Evolutionary conservation across 345 rosid genomes (phyloP).

Genomic region (Sonneratia caseolaris): DNA sequence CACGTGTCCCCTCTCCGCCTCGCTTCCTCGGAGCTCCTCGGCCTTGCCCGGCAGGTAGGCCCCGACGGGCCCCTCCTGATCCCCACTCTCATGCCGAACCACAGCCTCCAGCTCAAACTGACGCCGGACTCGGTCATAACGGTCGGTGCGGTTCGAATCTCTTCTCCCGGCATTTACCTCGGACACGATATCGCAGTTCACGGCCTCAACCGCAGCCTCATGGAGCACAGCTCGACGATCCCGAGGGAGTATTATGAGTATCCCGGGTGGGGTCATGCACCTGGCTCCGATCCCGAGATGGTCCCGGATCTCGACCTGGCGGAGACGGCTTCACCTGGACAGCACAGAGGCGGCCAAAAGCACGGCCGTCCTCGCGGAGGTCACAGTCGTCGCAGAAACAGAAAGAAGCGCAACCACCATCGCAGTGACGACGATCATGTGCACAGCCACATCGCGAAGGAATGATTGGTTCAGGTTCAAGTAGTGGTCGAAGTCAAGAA

Average conservation of each 20-base stretch:
- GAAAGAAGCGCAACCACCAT: neutral
- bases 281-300: neutral
- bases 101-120: neutral
- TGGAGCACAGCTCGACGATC: neutral
- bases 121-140: neutral
- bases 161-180: neutral
- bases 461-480: neutral
- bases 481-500: no score
- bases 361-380: neutral
- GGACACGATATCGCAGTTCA: neutral
- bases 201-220: neutral
- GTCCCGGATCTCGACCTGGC: neutral
- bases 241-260: neutral
- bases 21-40: neutral
- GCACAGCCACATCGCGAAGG: neutral
- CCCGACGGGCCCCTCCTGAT: neutral
- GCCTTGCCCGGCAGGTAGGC: neutral
- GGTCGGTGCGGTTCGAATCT: neutral
- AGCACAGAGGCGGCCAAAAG: neutral
- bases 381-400: neutral
- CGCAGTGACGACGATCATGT: neutral
- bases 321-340: neutral
- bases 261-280: neutral
- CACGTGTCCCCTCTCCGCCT: neutral
- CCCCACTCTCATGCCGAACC: conserved; percentile 1